These are phyloP conservation scores for Mucor ambiguus DNA, from an alignment of 371 early-diverging fungal genomes.

Conservation along the genomic window DNA sequence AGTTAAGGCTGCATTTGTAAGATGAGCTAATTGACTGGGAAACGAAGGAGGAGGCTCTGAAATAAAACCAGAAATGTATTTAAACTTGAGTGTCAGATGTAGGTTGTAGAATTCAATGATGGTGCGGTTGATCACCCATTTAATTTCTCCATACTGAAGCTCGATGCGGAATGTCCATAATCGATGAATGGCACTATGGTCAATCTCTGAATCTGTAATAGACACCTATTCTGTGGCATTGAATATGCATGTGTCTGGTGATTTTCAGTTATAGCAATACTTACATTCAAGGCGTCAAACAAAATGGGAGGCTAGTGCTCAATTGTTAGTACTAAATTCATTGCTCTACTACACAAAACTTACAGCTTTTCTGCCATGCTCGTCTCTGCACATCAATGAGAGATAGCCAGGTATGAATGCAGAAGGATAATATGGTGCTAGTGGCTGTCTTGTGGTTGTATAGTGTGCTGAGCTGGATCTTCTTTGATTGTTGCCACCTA, in stretches of 20 bases:
- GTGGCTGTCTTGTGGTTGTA: constrained; percentile 23
- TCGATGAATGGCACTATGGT: constrained; percentile 27
- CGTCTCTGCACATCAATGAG: constrained; percentile 30
- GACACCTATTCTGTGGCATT: constrained; percentile 28
- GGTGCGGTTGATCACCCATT: constrained; percentile 73
- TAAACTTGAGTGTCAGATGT: constrained; percentile 60
- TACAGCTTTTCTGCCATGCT: constrained; percentile 39
- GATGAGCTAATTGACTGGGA: constrained; percentile 40
- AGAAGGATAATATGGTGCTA: constrained; percentile 38
- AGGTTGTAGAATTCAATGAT: constrained; percentile 72
- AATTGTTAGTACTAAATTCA: neutral
- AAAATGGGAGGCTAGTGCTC: constrained; percentile 39
- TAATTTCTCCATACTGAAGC: constrained; percentile 78
- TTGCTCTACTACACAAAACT: neutral
- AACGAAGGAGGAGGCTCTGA: constrained; percentile 43
- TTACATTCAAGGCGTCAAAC: constrained; percentile 40
- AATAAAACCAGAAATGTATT: constrained; percentile 25
- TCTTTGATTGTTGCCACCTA: constrained; percentile 7
- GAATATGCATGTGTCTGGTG: neutral
- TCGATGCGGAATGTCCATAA: constrained; percentile 68
- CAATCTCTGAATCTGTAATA: constrained; percentile 52
- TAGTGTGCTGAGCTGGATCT: constrained; percentile 12
- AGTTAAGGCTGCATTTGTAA: constrained; percentile 38
- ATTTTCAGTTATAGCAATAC: neutral
- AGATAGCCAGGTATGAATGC: constrained; percentile 32